Percentiles rank a stretch among this genome's conserved stretches.
phyloP scores from a whole-genome alignment of 2,329 filamentous ascomycete genomes.

The Alternaria consortialis region DNA sequence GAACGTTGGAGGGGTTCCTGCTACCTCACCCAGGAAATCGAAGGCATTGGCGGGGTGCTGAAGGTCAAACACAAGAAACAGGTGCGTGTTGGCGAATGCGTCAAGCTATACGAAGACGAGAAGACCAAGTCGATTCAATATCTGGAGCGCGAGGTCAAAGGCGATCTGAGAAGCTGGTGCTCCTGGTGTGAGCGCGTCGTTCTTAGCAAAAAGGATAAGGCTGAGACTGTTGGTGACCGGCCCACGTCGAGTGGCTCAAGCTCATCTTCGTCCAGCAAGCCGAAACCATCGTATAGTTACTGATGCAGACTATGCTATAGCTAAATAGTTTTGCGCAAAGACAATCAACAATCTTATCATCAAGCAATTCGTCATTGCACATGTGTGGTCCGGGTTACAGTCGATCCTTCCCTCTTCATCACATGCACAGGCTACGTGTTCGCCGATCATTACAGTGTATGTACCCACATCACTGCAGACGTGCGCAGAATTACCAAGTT shows the following conservation, averaged over 20 bases:
- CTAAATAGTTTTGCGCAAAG: background rate
- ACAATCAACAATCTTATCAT: background rate
- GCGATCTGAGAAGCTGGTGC: constrained; percentile 81
- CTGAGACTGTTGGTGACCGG: constrained; percentile 23
- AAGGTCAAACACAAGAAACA: constrained; percentile 89
- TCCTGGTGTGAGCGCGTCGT: constrained; percentile 88
- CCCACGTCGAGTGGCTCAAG: constrained; percentile 29
- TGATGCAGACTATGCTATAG: background rate
- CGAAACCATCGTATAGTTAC: constrained; percentile 10
- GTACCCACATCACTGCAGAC: no score
- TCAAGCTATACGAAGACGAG: constrained; percentile 80
- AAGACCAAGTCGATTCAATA: constrained; percentile 60
- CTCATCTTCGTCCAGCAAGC: constrained; percentile 24
- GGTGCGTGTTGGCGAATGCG: constrained; percentile 81
- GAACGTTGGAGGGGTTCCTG: constrained; percentile 69
- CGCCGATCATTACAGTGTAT: no score
- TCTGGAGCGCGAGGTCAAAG: constrained; percentile 74
- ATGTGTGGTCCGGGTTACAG: no score
- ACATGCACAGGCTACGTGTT: no score
- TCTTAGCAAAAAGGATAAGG: constrained; percentile 62
- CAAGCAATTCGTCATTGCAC: no score
- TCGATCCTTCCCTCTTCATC: no score
- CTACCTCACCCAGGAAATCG: constrained; percentile 87
- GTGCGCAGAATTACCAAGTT: no score
- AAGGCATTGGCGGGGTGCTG: constrained; percentile 86